Conservation (phyloP, 208 protist genomes). For the Giardia muris region DNA sequence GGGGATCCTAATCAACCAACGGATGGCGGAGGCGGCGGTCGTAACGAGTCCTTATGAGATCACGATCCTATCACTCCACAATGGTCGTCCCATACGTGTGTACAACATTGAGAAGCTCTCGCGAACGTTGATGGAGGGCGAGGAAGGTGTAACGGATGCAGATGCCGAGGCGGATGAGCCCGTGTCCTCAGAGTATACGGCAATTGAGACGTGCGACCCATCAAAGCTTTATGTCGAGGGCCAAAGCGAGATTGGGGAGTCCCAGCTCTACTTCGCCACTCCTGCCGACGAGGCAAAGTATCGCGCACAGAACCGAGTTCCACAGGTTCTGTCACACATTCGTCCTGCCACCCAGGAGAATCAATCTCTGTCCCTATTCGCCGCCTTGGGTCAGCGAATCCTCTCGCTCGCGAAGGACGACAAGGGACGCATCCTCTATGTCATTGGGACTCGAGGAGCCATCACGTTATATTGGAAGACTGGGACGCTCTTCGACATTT, state of each 20-base stretch:
- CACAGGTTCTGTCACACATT: neutral
- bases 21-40: neutral
- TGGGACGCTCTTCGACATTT: conserved; percentile 10
- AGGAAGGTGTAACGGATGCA: neutral
- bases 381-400: neutral
- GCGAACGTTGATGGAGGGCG: neutral
- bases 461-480: conserved; percentile 26
- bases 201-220: neutral
- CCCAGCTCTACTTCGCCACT: neutral
- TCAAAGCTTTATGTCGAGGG: neutral
- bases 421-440: conserved; percentile 7
- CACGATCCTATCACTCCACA: neutral
- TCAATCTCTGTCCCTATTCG: neutral
- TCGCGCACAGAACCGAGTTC: neutral
- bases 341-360: neutral
- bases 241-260: neutral
- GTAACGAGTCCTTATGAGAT: neutral
- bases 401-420: neutral
- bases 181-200: neutral
- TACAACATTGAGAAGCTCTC: neutral
- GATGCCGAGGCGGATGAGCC: neutral
- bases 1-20: neutral
- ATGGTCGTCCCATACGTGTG: neutral
- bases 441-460: conserved; percentile 15
- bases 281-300: neutral